phyloP scores from a whole-genome alignment of 257 asterid genomes.

The Nicotiana paniculata region DNA sequence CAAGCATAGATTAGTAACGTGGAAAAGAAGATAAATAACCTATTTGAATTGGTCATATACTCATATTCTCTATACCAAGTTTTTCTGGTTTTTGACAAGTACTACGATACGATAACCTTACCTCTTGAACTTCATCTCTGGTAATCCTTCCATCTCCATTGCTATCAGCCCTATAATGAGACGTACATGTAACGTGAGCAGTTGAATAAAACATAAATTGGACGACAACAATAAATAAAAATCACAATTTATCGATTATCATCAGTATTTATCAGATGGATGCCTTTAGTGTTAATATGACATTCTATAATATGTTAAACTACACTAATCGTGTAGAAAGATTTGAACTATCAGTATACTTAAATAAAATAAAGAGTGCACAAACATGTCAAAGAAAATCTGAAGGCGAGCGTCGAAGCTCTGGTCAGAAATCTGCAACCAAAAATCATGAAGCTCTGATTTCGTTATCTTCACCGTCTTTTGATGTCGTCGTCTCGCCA shows the following conservation, averaged over 20 bases:
- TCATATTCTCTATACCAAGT: too few relatives aligned
- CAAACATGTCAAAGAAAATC: slow-evolving; percentile 90
- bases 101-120: slow-evolving; percentile 15
- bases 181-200: not conserved
- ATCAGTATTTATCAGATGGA: too few relatives aligned
- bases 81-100: not conserved
- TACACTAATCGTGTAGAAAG: too few relatives aligned
- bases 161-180: slow-evolving; percentile 67
- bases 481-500: slow-evolving; percentile 65
- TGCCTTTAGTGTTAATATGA: too few relatives aligned
- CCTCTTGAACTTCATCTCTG: slow-evolving; percentile 86
- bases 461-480: slow-evolving; percentile 48
- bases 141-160: slow-evolving; percentile 90
- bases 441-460: slow-evolving; percentile 74
- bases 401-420: slow-evolving; percentile 94
- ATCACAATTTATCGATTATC: too few relatives aligned
- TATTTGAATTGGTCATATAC: too few relatives aligned
- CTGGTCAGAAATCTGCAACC: slow-evolving; percentile 80
- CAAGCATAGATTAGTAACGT: too few relatives aligned
- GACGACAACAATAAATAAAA: too few relatives aligned
- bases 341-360: too few relatives aligned
- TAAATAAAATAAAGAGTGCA: not conserved
- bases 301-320: too few relatives aligned
- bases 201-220: not conserved
- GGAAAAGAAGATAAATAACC: too few relatives aligned